Percentiles rank a stretch among this genome's conserved stretches.
phyloP scores from a whole-genome alignment of 1,284 basidiomycete species.

The Tremellales sp. region DNA sequence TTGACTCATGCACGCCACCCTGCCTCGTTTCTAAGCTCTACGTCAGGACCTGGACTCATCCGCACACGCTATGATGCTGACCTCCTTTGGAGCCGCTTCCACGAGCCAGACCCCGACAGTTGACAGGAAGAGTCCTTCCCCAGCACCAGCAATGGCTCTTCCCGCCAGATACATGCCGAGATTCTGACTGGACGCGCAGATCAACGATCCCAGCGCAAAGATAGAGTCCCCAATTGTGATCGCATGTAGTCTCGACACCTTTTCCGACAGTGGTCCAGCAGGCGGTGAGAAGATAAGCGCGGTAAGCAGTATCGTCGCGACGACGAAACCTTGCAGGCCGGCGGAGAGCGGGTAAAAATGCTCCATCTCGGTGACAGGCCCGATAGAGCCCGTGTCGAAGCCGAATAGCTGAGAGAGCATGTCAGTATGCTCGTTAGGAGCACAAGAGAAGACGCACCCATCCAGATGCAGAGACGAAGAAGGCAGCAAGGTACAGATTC shows the following conservation, averaged over 20 bases:
- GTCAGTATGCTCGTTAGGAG: background rate
- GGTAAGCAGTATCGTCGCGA: slow-evolving; percentile 12
- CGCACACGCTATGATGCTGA: background rate
- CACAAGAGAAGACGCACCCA: background rate
- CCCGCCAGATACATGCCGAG: slow-evolving; percentile 9
- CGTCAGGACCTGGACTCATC: background rate
- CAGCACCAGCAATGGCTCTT: slow-evolving; percentile 8
- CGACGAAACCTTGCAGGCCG: slow-evolving; percentile 6
- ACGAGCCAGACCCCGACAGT: slow-evolving; percentile 13
- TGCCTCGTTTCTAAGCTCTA: slow-evolving; percentile 7
- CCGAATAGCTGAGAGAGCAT: slow-evolving; percentile 8
- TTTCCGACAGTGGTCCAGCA: slow-evolving; percentile 10
- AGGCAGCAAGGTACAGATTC: slow-evolving; percentile 1
- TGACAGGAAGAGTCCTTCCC: slow-evolving; percentile 14
- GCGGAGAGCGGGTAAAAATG: slow-evolving; percentile 9
- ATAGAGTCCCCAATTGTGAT: slow-evolving; percentile 6
- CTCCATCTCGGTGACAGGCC: slow-evolving; percentile 14
- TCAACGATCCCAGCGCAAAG: slow-evolving; percentile 7
- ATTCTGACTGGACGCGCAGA: slow-evolving; percentile 4
- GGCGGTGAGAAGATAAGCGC: slow-evolving; percentile 7
- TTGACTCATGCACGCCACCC: slow-evolving; percentile 8
- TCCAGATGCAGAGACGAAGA: background rate
- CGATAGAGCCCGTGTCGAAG: slow-evolving; percentile 15
- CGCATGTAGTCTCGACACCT: slow-evolving; percentile 2
- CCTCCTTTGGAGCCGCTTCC: slow-evolving; percentile 10